A percentile compares a stretch with the other conserved stretches of the same genome.
Evolutionary conservation across 2,329 filamentous ascomycete species (phyloP).

Genomic region (Exophiala viscosa): DNA sequence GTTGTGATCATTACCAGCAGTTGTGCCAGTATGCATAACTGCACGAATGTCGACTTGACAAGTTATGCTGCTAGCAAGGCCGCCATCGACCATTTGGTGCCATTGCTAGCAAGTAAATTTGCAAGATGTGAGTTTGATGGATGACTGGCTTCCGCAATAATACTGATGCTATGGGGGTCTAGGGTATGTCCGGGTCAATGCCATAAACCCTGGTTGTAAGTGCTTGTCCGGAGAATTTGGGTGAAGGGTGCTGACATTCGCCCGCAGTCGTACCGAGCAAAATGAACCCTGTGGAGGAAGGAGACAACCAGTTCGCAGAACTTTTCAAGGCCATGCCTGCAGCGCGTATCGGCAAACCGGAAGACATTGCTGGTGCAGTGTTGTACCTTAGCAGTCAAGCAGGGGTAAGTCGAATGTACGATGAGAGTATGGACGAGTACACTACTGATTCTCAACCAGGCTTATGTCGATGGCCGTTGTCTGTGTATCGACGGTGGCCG

Average conservation of each 20-base stretch:
- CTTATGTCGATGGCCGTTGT: constrained; percentile 41
- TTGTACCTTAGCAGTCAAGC: constrained; percentile 43
- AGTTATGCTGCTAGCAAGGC: constrained; percentile 53
- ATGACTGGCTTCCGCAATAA: not conserved
- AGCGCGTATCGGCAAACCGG: constrained; percentile 36
- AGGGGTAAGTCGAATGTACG: constrained; percentile 33
- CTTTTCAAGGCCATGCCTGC: constrained; percentile 42
- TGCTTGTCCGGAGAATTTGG: constrained; percentile 6
- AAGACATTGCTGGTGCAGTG: constrained; percentile 44
- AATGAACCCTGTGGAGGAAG: constrained; percentile 44
- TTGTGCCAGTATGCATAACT: constrained; percentile 53
- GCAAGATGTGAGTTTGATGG: constrained; percentile 23
- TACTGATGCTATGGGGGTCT: constrained; percentile 6
- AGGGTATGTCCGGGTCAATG: constrained; percentile 44
- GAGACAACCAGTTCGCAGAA: constrained; percentile 41
- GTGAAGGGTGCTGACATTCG: constrained; percentile 5
- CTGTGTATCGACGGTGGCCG: constrained; percentile 42
- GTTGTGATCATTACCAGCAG: constrained; percentile 50
- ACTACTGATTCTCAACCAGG: constrained; percentile 25
- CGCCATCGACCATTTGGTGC: constrained; percentile 51
- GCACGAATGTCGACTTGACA: constrained; percentile 51
- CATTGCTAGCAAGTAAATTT: constrained; percentile 49
- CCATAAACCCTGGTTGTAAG: constrained; percentile 46
- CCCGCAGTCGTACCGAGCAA: constrained; percentile 41
- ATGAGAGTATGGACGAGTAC: not conserved